A percentile compares a stretch with the other conserved stretches of the same genome.
Evolutionary conservation across 1,284 basidiomycete species (phyloP).

Genomic region (Mycosarcoma mackinlayi): DNA sequence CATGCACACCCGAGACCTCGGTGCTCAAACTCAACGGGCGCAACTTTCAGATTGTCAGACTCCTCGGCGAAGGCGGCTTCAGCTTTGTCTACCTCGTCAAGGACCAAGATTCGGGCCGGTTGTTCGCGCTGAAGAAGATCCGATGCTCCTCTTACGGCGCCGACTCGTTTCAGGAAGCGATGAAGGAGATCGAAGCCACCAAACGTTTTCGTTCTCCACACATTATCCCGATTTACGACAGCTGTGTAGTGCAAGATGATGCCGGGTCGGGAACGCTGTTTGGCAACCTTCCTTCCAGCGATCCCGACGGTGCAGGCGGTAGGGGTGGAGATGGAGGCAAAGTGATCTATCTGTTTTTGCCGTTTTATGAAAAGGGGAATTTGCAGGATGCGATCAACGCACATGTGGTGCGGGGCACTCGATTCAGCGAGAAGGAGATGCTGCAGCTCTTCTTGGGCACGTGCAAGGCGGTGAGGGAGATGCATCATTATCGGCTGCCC

Average conservation of each 20-base stretch:
- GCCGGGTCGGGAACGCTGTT: conserved; percentile 41
- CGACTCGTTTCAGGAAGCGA: conserved; percentile 63
- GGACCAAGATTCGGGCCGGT: conserved; percentile 58
- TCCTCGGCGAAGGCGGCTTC: conserved; percentile 67
- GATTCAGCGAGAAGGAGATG: conserved; percentile 88
- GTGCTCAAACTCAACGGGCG: conserved; percentile 62
- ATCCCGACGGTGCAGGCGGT: conserved; percentile 44
- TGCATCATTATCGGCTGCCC: conserved; percentile 76
- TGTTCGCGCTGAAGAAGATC: conserved; percentile 68
- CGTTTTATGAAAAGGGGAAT: conserved; percentile 84
- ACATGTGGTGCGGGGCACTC: conserved; percentile 83
- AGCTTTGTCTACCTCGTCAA: conserved; percentile 66
- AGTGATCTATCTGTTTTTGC: conserved; percentile 75
- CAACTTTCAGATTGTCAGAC: conserved; percentile 59
- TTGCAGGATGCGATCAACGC: conserved; percentile 93
- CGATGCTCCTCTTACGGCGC: conserved; percentile 64
- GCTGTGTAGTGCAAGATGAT: conserved; percentile 64
- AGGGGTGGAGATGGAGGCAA: conserved; percentile 48
- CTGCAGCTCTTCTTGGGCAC: conserved; percentile 90
- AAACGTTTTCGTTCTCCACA: conserved; percentile 65
- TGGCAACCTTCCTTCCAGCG: conserved; percentile 54
- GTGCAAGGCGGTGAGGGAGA: conserved; percentile 89
- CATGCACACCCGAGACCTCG: conserved; percentile 48
- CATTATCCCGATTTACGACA: conserved; percentile 66
- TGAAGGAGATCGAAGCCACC: conserved; percentile 68